Evolutionary conservation across 2,329 filamentous ascomycete species (phyloP), one percentile per base, ranked within the genome.

Genomic region (Nothophoma quercina): DNA sequence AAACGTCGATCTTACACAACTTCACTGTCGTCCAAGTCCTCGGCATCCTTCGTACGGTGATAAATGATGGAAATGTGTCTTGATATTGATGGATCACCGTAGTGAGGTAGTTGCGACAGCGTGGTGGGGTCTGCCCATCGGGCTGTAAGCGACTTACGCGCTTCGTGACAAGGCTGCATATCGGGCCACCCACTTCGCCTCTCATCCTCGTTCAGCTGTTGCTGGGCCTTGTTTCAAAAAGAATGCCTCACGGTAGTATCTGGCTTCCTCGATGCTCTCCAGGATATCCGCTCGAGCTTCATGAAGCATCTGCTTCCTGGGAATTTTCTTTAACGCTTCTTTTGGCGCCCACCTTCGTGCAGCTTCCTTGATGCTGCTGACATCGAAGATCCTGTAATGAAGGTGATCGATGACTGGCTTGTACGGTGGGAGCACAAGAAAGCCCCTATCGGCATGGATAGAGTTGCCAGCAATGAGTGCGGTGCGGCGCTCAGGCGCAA

Each of bases 241-340:
- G 48, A 96, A 83, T 15, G 78, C 78, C 54, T 88, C 80, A 65
- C 85, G 85, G 75, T 96, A 98, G 71, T 89, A 97, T 66, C 79
- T 85, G 47, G 93, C 93, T 79, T 99, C 95, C 49, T 84, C 88
- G 58, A 99, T 97, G 75, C 93, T 98, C 79, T 99, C 95, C 55
- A 97, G 75, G 51, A 99, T 96, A 74, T 99, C 95, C 48, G 91
- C 86, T 64, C 84, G 86, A 0, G 95, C 95, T 74, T 93, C 85
- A 77, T 99, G 95, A 43, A 87, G 78, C 29, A 84, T 85, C 70
- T 83, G 84, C 80, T 98, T 98, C 57, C 69, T 75, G 10, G 93
- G 93, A 22, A 84, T 86, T 35, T 80, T 78, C 48, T 79, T 78
- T 56, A 89, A 68, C 7, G 90, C 72, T 7, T 84, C 80, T n/a